A percentile compares a stretch with the other conserved stretches of the same genome.
Evolutionary conservation across 176 grass and related monocot species (phyloP).

Genomic region (Oryza longistaminata): DNA sequence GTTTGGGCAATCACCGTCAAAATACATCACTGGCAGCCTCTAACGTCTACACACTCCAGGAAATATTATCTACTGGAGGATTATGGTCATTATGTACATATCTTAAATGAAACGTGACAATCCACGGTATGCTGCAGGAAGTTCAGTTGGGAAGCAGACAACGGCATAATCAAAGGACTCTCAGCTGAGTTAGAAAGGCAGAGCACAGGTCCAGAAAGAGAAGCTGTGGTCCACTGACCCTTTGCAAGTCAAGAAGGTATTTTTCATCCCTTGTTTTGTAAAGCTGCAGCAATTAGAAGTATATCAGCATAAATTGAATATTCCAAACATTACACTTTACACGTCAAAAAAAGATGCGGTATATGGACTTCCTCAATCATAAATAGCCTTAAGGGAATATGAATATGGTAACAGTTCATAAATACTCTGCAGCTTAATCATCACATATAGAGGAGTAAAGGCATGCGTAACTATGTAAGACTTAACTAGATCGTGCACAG

Average conservation of each 20-base stretch:
- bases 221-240: conserved; percentile 67
- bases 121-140: background rate
- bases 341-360: background rate
- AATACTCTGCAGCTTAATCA: background rate
- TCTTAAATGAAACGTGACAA: conserved; percentile 10
- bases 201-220: conserved; percentile 91
- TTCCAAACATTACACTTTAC: background rate
- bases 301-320: conserved; percentile 21
- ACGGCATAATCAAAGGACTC: conserved; percentile 59
- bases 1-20: conserved; percentile 19
- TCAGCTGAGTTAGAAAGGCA: conserved; percentile 83
- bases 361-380: background rate
- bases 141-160: conserved; percentile 16
- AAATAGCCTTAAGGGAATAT: background rate
- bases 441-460: background rate
- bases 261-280: conserved; percentile 97
- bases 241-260: conserved; percentile 91
- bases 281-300: conserved; percentile 47
- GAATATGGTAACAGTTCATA: background rate
- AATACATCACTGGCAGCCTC: conserved; percentile 23
- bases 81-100: conserved; percentile 56
- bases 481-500: background rate
- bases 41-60: conserved; percentile 34
- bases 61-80: conserved; percentile 41
- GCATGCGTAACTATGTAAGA: background rate